Evolutionary conservation across 2,329 filamentous ascomycete species (phyloP), one percentile per base, ranked within the genome.

Genomic region (Fusarium praegraminearum): DNA sequence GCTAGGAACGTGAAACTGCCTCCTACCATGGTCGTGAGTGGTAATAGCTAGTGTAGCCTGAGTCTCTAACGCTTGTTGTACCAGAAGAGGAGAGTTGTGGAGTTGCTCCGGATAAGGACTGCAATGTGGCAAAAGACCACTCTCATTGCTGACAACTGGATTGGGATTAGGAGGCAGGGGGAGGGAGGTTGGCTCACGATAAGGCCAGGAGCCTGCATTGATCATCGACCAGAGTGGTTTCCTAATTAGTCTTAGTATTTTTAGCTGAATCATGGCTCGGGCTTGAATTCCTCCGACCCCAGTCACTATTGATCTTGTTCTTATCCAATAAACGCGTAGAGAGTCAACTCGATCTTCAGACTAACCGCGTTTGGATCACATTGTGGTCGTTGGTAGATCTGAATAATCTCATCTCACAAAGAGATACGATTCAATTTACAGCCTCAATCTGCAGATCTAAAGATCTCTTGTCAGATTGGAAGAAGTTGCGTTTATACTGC

Each of bases 391-490:
- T 1, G 4, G 26, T 10, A 51, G 12, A 50, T 36, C 16, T 10
- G 12, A 5, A 5, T 7, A n/a, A 7, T 9, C 22, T 5, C 16
- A 20, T 11, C 9, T 0, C 3, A 13, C 7, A 10, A 26, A 15
- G 32, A 10, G 16, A 36, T 15, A 12, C 4, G 22, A 28, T 11
- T 7, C 8, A 3, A 36, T 7, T 10, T 8, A 13, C 16, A 36
- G 20, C 6, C 7, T 13, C 47, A 50, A 26, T 3, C n/a, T 18
- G 2, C 2, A 15, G 5, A 18, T 36, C 5, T 15, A 7, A 7
- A 1, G 7, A 6, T 9, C 15, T 11, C 18, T 4, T 10, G 2
- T 22, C 5, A 8, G 2, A 22, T 5, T 16, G 7, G 11, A 28
- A 28, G 7, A 9, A n/a, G 4, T 12, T 9, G 8, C 16, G 15